Conservation (phyloP, 192 early-diverging fungal genomes). For the Chytriomyces sp. region DNA sequence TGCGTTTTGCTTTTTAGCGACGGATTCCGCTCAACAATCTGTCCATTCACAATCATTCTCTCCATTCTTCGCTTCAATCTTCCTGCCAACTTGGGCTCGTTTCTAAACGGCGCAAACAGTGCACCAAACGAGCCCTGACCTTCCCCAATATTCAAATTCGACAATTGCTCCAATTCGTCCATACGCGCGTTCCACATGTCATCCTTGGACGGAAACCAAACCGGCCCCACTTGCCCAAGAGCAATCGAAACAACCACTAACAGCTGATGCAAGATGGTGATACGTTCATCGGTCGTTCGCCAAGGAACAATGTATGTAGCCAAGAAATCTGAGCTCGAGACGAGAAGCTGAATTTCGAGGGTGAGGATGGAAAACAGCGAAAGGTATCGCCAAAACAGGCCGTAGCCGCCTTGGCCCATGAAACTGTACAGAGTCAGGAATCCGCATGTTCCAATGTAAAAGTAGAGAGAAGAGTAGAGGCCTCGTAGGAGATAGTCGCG, state of each 20-base stretch:
- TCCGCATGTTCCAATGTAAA: slow-evolving; percentile 41
- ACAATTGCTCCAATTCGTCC: slow-evolving; percentile 46
- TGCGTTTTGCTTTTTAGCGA: slow-evolving; percentile 3
- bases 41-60: slow-evolving; percentile 48
- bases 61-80: slow-evolving; percentile 50
- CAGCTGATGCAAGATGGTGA: slow-evolving; percentile 51
- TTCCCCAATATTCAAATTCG: slow-evolving; percentile 46
- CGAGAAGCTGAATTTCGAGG: slow-evolving; percentile 43
- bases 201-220: slow-evolving; percentile 39
- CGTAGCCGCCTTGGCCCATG: slow-evolving; percentile 47
- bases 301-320: slow-evolving; percentile 39
- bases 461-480: slow-evolving; percentile 31
- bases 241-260: slow-evolving; percentile 52
- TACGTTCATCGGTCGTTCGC: slow-evolving; percentile 48
- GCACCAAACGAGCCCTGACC: slow-evolving; percentile 19
- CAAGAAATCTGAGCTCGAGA: slow-evolving; percentile 2
- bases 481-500: slow-evolving; percentile 42
- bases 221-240: slow-evolving; percentile 53
- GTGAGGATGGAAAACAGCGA: slow-evolving; percentile 36
- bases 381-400: slow-evolving; percentile 52
- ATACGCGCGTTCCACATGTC: slow-evolving; percentile 15
- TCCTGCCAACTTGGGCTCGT: slow-evolving; percentile 34
- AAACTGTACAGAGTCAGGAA: slow-evolving; percentile 46
- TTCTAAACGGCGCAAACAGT: slow-evolving; percentile 45
- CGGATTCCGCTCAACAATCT: slow-evolving; percentile 37